Percentiles rank a stretch among this genome's conserved stretches.
These are phyloP conservation scores for Oryza longistaminata DNA, from an alignment of 176 grass and related monocot genomes.

Conservation along the genomic window DNA sequence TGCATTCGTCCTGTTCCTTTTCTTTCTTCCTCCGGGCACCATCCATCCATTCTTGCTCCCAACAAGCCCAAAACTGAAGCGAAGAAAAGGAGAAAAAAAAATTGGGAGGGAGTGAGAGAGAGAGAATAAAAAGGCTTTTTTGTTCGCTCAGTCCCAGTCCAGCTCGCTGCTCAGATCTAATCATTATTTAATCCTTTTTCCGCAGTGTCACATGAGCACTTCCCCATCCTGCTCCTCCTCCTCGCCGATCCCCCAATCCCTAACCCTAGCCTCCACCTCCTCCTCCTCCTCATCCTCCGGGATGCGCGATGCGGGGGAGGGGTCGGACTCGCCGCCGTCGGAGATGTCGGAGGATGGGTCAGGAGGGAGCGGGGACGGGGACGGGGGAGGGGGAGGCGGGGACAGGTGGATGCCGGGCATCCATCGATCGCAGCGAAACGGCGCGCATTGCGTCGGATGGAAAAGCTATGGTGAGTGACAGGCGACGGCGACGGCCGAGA, in stretches of 20 bases:
- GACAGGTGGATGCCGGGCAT: conserved; percentile 49
- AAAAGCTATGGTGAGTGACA: neutral
- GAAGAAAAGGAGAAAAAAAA: neutral
- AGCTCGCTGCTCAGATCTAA: conserved; percentile 63
- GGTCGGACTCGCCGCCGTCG: conserved; percentile 52
- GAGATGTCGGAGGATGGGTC: conserved; percentile 76
- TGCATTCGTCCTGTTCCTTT: neutral
- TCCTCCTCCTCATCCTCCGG: conserved; percentile 12
- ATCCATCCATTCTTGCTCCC: neutral
- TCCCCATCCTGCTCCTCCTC: conserved; percentile 37
- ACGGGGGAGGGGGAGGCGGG: conserved; percentile 24
- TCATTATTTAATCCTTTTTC: conserved; percentile 88
- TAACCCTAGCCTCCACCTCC: conserved; percentile 45
- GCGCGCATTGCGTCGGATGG: neutral
- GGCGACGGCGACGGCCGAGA: neutral
- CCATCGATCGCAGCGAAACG: neutral
- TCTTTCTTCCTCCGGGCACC: neutral
- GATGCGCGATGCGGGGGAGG: conserved; percentile 61
- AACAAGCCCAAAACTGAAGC: neutral
- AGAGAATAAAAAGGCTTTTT: conserved; percentile 42
- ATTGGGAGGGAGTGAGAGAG: neutral
- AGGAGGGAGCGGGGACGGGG: conserved; percentile 29
- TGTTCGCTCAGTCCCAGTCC: conserved; percentile 30
- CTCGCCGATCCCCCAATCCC: conserved; percentile 48
- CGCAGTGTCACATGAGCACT: conserved; percentile 64